phyloP scores from a whole-genome alignment of 495 filamentous ascomycete species.

The Cudoniella acicularis region DNA sequence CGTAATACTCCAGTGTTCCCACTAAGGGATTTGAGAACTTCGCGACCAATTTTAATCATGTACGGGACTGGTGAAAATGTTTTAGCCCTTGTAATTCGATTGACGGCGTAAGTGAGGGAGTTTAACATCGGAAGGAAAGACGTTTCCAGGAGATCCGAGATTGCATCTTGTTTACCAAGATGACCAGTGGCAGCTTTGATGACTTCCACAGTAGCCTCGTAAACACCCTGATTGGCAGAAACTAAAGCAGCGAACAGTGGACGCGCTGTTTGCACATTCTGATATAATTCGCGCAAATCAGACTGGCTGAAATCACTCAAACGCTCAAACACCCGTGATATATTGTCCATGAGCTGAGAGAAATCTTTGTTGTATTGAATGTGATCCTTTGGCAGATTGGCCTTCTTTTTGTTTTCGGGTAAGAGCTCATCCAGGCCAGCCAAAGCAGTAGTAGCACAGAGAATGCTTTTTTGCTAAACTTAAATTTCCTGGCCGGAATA shows the following conservation, averaged over 20 bases:
- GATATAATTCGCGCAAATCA: slow-evolving; percentile 62
- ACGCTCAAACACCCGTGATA: slow-evolving; percentile 69
- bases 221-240: slow-evolving; percentile 64
- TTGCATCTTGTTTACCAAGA: slow-evolving; percentile 65
- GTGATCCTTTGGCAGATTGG: slow-evolving; percentile 48
- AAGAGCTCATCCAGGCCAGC: slow-evolving; percentile 70
- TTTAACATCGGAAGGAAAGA: slow-evolving; percentile 47
- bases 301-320: slow-evolving; percentile 67
- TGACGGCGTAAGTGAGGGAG: slow-evolving; percentile 16
- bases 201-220: slow-evolving; percentile 70
- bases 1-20: slow-evolving; percentile 79
- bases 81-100: slow-evolving; percentile 49
- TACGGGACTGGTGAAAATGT: slow-evolving; percentile 65
- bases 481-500: slow-evolving; percentile 59
- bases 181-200: slow-evolving; percentile 75
- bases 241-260: slow-evolving; percentile 23
- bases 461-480: slow-evolving; percentile 63
- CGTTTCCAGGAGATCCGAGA: slow-evolving; percentile 62
- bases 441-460: slow-evolving; percentile 66
- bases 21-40: slow-evolving; percentile 78
- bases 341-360: slow-evolving; percentile 61
- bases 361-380: slow-evolving; percentile 72
- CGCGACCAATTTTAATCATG: slow-evolving; percentile 68
- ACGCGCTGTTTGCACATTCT: slow-evolving; percentile 50
- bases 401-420: slow-evolving; percentile 37